Base-by-base conservation (phyloP, 108 stramenopile genomes). In the Pinguiococcus pyrenoidosus region DNA sequence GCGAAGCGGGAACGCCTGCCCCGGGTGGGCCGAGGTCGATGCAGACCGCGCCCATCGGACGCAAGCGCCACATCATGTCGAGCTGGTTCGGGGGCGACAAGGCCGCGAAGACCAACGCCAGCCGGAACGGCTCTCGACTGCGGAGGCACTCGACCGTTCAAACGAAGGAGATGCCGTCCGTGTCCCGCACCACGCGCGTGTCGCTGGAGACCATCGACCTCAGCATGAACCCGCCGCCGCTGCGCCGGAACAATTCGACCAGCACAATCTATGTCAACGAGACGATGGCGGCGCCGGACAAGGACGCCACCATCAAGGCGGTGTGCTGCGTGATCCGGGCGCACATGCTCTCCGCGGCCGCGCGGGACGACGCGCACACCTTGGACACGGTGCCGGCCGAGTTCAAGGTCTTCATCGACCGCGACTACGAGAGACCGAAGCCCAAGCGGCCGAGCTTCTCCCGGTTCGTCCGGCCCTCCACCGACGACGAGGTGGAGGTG, bases 221-320 rank as follows among this genome's bases (percentile, higher is more conserved):
- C n/a, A n/a, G n/a, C n/a, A n/a, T 32, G 12, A 26, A 34, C 13
- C 12, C 47, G 45, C 54, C 29, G 2, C 17, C 18, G 14, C 50
- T 33, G 7, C 27, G 36, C n/a, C 44, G 66, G 16, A 54, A 45
- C 34, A 94, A 94, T 55, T 87, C 88, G 2, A 89, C 87, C 44
- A 79, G 85, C 1, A 90, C 89, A 7, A 59, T 95, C 32, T 87
- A 83, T 40, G 66, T 96, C 14, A 56, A 69, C 21, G 59, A 69
- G 6, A 96, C 93, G 1, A 79, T 96, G 66, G 76, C 81, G 34
- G 79, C 75, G 27, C 93, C 89, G 9, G 89, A 96, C 57, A 83
- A 82, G 44, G 85, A 96, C 46, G 89, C 89, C 5, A 83, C 87
- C 47, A 96, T 96, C 56, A 76, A 78, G 71, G 87, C 86, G 60